Evolutionary conservation across 495 filamentous ascomycete species (phyloP).

Genomic region (Aspergillus affinis): DNA sequence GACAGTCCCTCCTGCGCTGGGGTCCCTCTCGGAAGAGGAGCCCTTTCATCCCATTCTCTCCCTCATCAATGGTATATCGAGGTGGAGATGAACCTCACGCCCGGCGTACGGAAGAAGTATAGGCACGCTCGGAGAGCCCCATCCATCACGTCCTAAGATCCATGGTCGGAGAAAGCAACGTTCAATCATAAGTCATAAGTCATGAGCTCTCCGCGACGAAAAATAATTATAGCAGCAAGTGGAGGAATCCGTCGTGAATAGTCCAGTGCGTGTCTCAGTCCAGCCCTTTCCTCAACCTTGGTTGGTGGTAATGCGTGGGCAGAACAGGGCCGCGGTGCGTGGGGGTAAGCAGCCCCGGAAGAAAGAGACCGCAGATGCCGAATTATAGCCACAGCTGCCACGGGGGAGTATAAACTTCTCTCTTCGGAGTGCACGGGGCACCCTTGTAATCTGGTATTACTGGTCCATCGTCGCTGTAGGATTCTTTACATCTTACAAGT

Average conservation of each 20-base stretch:
- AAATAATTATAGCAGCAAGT: slow-evolving; percentile 9
- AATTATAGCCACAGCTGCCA: not conserved
- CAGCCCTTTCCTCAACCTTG: slow-evolving; percentile 1
- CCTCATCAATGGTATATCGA: not conserved
- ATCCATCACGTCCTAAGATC: not conserved
- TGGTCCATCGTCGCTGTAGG: not conserved
- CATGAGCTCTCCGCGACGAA: too few species aligned
- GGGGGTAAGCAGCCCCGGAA: not conserved
- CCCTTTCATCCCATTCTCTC: not conserved
- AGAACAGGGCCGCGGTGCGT: not conserved
- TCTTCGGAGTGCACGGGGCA: not conserved
- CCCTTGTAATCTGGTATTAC: not conserved
- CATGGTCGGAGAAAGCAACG: not conserved
- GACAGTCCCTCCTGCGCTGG: not conserved
- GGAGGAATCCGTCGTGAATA: not conserved
- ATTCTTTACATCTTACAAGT: not conserved
- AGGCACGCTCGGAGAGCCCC: not conserved
- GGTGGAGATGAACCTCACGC: not conserved
- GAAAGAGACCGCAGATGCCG: not conserved
- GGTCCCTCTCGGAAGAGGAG: not conserved
- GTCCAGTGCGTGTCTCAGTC: slow-evolving; percentile 7
- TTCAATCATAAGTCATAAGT: not conserved
- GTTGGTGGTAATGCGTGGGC: slow-evolving; percentile 1
- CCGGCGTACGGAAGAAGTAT: not conserved
- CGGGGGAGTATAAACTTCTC: not conserved